Base-by-base conservation (phyloP, 2,329 filamentous ascomycete genomes). In the Penicillium sp. region DNA sequence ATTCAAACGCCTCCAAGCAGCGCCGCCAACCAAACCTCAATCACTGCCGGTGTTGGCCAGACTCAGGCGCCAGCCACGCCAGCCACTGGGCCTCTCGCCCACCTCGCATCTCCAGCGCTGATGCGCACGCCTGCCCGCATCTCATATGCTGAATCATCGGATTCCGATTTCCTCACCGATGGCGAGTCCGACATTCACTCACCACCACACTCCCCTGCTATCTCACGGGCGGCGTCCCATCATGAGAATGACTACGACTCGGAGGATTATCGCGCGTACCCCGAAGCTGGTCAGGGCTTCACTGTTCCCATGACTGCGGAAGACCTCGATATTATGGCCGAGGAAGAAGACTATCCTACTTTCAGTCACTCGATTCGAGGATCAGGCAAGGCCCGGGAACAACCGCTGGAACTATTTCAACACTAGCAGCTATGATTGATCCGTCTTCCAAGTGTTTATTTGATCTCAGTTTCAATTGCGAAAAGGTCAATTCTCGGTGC, bases 251-350 rank as follows among this genome's bases (percentile, higher is more conserved):
- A 67, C 29, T 67, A 68, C 32, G 53, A 81, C 56, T 80, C 84
- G 44, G 75, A 77, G 34, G 81, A 82, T 43, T 84, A 86, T 63
- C 80, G 83, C 27, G 79, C 86, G 42, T 88, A 88, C 60, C 86
- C 86, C 0, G 81, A 81, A 58, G 77, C 86, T 6, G 86, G 86
- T 1, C 80, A 86, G 51, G 86, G 86, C 2, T 74, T 89, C 27
- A 80, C 77, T 22, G 66, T 88, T 18, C 78, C 81, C 6, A 78
- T 80, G 1, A 83, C 87, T 59, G 77, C 77, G 16, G 80, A 84
- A 24, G 85, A 88, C 65, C 62, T 86, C 38, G 78, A 84, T 54
- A 86, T 86, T 75, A 68, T 89, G 22, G 80, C 85, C 7, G 86
- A 88, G 61, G 82, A 85, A 47, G 79, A 81, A 39, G 65, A 73